Percentiles rank a stretch among this genome's conserved stretches.
phyloP scores from a whole-genome alignment of 2,329 filamentous ascomycete species.

The Aspergillus ochraceoroseus region DNA sequence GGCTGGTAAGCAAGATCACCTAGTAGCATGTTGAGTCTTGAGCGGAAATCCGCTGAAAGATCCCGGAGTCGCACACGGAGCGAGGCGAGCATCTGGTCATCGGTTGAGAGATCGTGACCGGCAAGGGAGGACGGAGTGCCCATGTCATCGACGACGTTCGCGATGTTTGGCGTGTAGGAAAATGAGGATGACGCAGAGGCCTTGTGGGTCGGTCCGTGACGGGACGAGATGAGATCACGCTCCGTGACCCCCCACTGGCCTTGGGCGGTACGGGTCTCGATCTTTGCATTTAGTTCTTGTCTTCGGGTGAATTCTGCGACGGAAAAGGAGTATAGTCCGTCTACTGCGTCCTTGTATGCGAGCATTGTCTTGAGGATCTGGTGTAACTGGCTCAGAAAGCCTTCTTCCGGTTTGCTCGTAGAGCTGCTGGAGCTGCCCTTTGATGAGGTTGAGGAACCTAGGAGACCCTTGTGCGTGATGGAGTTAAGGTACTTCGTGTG shows the following conservation, averaged over 20 bases:
- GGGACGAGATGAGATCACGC: conserved; percentile 42
- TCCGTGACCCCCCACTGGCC: conserved; percentile 62
- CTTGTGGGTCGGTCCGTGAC: conserved; percentile 26
- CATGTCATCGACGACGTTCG: conserved; percentile 24
- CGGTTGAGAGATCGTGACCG: conserved; percentile 36
- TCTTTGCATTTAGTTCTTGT: conserved; percentile 76
- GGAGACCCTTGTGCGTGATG: conserved; percentile 91
- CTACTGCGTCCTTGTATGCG: conserved; percentile 84
- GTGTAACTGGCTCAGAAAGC: conserved; percentile 85
- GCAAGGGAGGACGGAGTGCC: conserved; percentile 41
- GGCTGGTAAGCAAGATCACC: conserved; percentile 90
- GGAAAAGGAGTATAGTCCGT: conserved; percentile 89
- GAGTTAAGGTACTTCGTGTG: conserved; percentile 86
- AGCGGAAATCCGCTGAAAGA: conserved; percentile 70
- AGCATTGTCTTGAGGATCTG: conserved; percentile 94
- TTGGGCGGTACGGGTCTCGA: conserved; percentile 61
- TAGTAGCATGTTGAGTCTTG: conserved; percentile 71
- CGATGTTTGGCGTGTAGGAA: conserved; percentile 27
- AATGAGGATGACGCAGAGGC: conserved; percentile 26
- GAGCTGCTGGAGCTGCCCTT: conserved; percentile 26
- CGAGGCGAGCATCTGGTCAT: conserved; percentile 65
- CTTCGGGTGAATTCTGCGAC: conserved; percentile 88
- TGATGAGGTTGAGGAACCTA: conserved; percentile 59
- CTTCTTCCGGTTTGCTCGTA: conserved; percentile 57
- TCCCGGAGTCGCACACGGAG: conserved; percentile 68